Conservation (phyloP, 2,329 filamentous ascomycete genomes). For the Allantophomopsis cytisporea region DNA sequence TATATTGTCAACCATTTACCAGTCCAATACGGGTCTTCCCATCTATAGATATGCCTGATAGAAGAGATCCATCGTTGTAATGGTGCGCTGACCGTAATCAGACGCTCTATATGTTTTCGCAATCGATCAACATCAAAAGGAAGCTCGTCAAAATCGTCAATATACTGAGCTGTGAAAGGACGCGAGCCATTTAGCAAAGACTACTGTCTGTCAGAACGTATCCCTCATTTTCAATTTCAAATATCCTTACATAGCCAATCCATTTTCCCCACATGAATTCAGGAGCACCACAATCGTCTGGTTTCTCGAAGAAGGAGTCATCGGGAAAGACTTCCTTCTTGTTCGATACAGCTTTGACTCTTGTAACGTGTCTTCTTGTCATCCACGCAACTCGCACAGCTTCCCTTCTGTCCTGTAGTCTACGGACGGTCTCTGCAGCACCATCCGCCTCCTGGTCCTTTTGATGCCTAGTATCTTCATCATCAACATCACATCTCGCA, state of each 20-base stretch:
- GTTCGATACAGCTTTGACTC: conserved; percentile 14
- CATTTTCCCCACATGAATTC: conserved; percentile 19
- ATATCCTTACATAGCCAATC: conserved; percentile 11
- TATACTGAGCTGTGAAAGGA: conserved; percentile 21
- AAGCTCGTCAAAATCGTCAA: conserved; percentile 14
- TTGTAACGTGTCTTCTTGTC: conserved; percentile 20
- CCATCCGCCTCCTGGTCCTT: conserved; percentile 3
- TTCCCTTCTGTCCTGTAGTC: conserved; percentile 14
- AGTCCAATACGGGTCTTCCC: conserved; percentile 19
- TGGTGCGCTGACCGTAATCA: conserved; percentile 21
- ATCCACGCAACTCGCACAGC: conserved; percentile 21
- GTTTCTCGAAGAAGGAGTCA: conserved; percentile 11
- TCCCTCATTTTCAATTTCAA: neutral
- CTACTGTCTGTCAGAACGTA: conserved; percentile 9
- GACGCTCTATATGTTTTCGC: conserved; percentile 18
- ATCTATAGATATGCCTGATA: conserved; percentile 20
- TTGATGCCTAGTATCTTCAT: conserved; percentile 6
- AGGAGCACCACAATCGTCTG: conserved; percentile 10
- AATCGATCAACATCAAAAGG: conserved; percentile 13
- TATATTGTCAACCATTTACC: conserved; percentile 14
- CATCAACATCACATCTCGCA: conserved; percentile 1
- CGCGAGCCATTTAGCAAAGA: conserved; percentile 16
- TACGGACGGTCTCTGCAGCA: conserved; percentile 10
- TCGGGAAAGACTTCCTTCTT: conserved; percentile 8
- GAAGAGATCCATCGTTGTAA: conserved; percentile 21